phyloP scores from a whole-genome alignment of 169 alveolate genomes.

The Nephromyces sp. region DNA sequence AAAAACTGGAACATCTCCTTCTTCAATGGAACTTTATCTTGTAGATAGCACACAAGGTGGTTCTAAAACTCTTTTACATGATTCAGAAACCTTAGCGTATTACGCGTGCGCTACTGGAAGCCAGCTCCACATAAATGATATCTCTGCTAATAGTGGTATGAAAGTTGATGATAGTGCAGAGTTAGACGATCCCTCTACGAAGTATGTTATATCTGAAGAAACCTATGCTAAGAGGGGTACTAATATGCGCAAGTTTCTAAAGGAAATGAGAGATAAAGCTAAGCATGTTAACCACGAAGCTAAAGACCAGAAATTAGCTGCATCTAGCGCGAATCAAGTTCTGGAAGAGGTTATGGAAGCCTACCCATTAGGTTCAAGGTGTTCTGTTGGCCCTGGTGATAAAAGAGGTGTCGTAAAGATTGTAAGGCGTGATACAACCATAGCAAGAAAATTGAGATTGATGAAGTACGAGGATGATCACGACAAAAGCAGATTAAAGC shows the following conservation, averaged over 20 bases:
- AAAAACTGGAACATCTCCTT: background rate
- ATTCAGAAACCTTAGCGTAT: background rate
- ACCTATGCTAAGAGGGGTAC: slow-evolving; percentile 64
- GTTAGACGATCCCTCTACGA: background rate
- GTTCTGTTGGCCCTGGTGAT: background rate
- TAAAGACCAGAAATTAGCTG: background rate
- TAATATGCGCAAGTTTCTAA: slow-evolving; percentile 61
- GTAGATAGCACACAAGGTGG: background rate
- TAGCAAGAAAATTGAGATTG: too few species aligned
- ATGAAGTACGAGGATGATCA: too few species aligned
- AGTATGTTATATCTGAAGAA: slow-evolving; percentile 73
- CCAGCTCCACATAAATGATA: background rate
- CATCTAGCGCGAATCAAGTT: background rate
- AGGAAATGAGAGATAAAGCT: slow-evolving; percentile 37
- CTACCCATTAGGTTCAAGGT: background rate
- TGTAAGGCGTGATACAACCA: background rate
- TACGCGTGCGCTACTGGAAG: background rate
- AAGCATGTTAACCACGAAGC: too few species aligned
- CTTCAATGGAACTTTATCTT: background rate
- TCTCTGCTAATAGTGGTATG: background rate
- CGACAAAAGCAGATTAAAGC: too few species aligned
- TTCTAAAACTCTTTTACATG: background rate
- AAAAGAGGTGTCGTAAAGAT: background rate
- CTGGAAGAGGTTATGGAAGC: background rate
- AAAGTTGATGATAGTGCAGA: background rate